Conservation (phyloP, 257 asterid species). For the Cordia subcordata region DNA sequence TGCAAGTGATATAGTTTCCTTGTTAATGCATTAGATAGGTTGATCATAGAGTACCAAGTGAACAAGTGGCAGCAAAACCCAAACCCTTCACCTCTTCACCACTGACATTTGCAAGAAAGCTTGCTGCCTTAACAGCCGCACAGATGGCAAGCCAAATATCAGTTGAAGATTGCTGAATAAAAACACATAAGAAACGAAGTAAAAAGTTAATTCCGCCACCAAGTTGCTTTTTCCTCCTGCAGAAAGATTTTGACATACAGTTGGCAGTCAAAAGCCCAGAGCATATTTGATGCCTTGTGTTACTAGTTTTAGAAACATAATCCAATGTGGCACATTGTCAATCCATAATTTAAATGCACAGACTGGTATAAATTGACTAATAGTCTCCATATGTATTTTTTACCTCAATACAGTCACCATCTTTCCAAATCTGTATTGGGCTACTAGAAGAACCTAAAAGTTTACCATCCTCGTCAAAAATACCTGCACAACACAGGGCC, state of each 20-base stretch:
- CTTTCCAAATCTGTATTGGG: constrained; percentile 98
- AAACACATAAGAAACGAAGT: constrained; percentile 8
- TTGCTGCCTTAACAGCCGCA: constrained; percentile 86
- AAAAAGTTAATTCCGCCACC: no score
- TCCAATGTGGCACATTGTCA: background rate
- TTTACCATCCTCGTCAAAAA: constrained; percentile 64
- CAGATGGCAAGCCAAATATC: constrained; percentile 99
- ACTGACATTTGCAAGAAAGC: constrained; percentile 60
- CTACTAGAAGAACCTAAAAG: constrained; percentile 77
- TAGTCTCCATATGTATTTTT: background rate
- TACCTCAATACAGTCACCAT: constrained; percentile 90
- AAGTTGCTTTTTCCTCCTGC: no score
- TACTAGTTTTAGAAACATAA: background rate
- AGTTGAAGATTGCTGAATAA: constrained; percentile 89
- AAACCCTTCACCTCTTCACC: constrained; percentile 78
- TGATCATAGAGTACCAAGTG: constrained; percentile 54
- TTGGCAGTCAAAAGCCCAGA: no score
- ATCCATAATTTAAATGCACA: background rate
- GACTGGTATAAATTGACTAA: background rate
- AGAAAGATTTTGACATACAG: no score
- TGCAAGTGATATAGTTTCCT: background rate
- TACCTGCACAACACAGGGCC: constrained; percentile 44
- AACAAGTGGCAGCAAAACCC: constrained; percentile 98
- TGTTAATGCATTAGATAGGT: background rate
- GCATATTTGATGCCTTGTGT: no score